Evolutionary conservation across 2,329 filamentous ascomycete species (phyloP).

Genomic region (Cytospora schulzeri): DNA sequence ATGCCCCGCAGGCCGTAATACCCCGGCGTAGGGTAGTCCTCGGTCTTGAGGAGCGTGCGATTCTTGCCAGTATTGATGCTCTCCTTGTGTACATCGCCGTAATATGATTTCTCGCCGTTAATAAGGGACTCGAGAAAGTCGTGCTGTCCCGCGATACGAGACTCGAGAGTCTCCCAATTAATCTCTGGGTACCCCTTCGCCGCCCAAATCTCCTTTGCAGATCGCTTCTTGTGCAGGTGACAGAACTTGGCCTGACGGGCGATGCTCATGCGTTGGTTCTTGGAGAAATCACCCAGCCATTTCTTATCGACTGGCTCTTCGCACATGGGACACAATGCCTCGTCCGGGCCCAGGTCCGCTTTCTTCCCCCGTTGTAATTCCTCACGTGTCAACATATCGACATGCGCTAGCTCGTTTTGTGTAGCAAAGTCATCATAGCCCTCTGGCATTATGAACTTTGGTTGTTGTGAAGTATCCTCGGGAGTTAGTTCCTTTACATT

Average conservation of each 20-base stretch:
- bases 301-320: slow-evolving; percentile 57
- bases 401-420: neutral
- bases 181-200: slow-evolving; percentile 69
- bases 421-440: slow-evolving; percentile 21
- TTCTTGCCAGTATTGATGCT: slow-evolving; percentile 60
- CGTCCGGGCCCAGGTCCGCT: slow-evolving; percentile 2
- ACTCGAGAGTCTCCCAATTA: slow-evolving; percentile 65
- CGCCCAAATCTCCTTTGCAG: slow-evolving; percentile 52
- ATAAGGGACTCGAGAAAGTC: slow-evolving; percentile 61
- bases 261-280: slow-evolving; percentile 53
- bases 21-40: slow-evolving; percentile 66
- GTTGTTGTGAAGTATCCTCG: slow-evolving; percentile 19
- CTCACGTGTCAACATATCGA: slow-evolving; percentile 9
- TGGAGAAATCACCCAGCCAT: slow-evolving; percentile 56
- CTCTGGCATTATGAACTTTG: slow-evolving; percentile 23
- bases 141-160: slow-evolving; percentile 60
- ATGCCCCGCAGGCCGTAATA: slow-evolving; percentile 83
- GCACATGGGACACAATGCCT: slow-evolving; percentile 68
- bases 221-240: slow-evolving; percentile 58
- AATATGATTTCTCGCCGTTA: slow-evolving; percentile 61
- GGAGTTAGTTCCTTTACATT: neutral
- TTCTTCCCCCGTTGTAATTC: neutral
- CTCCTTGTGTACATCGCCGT: slow-evolving; percentile 56
- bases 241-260: slow-evolving; percentile 66
- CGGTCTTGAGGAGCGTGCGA: slow-evolving; percentile 60